These are phyloP conservation scores for Candida sp. DNA, from an alignment of 1,139 yeast genomes.

Conservation along the genomic window DNA sequence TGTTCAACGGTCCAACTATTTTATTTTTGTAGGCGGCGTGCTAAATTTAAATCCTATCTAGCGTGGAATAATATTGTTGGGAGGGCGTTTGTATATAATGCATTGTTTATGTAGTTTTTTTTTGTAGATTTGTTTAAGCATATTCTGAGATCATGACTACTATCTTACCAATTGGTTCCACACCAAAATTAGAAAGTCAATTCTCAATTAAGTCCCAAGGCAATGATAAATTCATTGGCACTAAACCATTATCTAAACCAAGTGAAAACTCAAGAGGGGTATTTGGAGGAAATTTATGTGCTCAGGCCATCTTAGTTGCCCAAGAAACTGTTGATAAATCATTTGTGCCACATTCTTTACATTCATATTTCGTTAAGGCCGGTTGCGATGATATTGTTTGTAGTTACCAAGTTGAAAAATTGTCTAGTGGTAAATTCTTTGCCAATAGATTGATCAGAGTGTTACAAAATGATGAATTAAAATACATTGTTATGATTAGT, in stretches of 20 bases:
- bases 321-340: slow-evolving; percentile 22
- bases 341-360: slow-evolving; percentile 41
- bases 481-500: slow-evolving; percentile 32
- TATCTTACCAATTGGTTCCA: neutral
- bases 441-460: slow-evolving; percentile 30
- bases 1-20: neutral
- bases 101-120: neutral
- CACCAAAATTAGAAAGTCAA: neutral
- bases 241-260: slow-evolving; percentile 32
- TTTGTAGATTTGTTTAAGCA: neutral
- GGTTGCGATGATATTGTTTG: slow-evolving; percentile 29
- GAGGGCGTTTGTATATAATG: too few relatives aligned
- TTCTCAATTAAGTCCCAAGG: slow-evolving; percentile 22
- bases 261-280: slow-evolving; percentile 30
- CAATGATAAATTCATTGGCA: slow-evolving; percentile 21
- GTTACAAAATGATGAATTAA: slow-evolving; percentile 23
- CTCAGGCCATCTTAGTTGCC: slow-evolving; percentile 39
- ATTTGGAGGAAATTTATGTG: slow-evolving; percentile 41
- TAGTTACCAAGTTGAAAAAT: slow-evolving; percentile 26
- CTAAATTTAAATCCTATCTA: neutral
- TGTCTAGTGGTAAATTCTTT: slow-evolving; percentile 30
- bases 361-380: slow-evolving; percentile 37
- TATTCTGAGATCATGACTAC: neutral
- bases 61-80: too few relatives aligned
- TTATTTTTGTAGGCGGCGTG: neutral